Evolutionary conservation across 2,329 filamentous ascomycete genomes (phyloP), one percentile per base, ranked within the genome.

Genomic region (Hysterium pulicare): DNA sequence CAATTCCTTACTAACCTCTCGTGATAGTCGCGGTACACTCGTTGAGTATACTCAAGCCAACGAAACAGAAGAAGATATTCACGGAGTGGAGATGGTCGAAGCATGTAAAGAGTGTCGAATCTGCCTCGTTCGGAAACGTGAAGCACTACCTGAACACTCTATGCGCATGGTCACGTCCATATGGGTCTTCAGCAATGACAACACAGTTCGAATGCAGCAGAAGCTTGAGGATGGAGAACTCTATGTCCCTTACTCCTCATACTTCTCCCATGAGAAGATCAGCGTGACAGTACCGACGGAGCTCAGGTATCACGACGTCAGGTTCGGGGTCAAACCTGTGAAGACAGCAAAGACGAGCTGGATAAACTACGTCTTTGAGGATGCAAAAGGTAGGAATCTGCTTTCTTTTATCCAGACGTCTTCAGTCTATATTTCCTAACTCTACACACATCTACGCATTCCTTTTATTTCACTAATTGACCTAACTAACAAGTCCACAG

Each of bases 281-380:
- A 65, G 64, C 6, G 51, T 74, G 11, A 66, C 67, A 1, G 55
- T 67, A 0, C 58, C 62, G 0, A 66, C 66, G 24, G 50, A 59
- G 20, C 59, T 74, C 10, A 61, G 59, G 16, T 72, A 70, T 40
- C 70, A 74, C 41, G 58, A 61, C 9, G 49, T 61, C 4, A 46
- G 49, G 5, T 70, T 63, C 50, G 69, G 64, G 0, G 58, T 56
- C 3, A 48, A 58, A 22, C 48, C 64, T 1, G 38, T 59, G n/a
- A 62, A 57, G 24, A 57, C 62, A 13, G 59, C 60, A 15, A 66
- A 63, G 32, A 71, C 70, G 1, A 68, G 57, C 9, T 74, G 71
- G 71, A 60, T 72, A 16, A 74, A 72, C 39, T 73, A 72, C 41
- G 53, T 71, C 21, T 71, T 74, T 38, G 59, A 62, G 10, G 53